These are phyloP conservation scores for Cercospora beticola DNA, from an alignment of 2,329 filamentous ascomycete genomes.

Conservation along the genomic window DNA sequence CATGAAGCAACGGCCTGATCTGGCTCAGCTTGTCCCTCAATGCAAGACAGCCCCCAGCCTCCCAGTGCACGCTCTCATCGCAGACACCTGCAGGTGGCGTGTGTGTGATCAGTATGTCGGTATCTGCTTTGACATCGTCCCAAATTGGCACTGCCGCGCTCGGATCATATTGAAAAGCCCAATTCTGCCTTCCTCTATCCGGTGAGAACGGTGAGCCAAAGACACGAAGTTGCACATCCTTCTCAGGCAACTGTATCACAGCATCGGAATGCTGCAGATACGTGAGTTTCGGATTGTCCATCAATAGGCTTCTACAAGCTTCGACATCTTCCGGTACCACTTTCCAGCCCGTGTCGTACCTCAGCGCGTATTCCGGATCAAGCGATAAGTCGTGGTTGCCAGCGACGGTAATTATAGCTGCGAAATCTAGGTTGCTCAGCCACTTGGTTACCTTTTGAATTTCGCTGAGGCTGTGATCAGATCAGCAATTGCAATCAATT, in stretches of 20 bases:
- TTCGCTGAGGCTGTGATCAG: slow-evolving; percentile 41
- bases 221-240: slow-evolving; percentile 61
- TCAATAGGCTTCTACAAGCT: slow-evolving; percentile 57
- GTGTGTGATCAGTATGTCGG: slow-evolving; percentile 70
- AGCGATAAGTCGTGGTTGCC: slow-evolving; percentile 76
- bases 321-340: slow-evolving; percentile 46
- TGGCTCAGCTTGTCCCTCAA: slow-evolving; percentile 59
- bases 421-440: slow-evolving; percentile 67
- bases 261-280: slow-evolving; percentile 63
- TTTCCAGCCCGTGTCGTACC: slow-evolving; percentile 33
- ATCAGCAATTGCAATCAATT: neutral
- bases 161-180: slow-evolving; percentile 66
- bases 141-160: slow-evolving; percentile 52
- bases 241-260: slow-evolving; percentile 58
- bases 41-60: slow-evolving; percentile 60
- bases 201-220: slow-evolving; percentile 71
- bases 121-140: slow-evolving; percentile 60
- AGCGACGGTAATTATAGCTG: slow-evolving; percentile 70
- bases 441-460: slow-evolving; percentile 63
- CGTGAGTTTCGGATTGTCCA: slow-evolving; percentile 53
- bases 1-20: slow-evolving; percentile 62
- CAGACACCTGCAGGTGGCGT: slow-evolving; percentile 63
- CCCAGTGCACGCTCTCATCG: slow-evolving; percentile 47
- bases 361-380: slow-evolving; percentile 44
- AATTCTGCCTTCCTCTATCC: slow-evolving; percentile 41